These are phyloP conservation scores for Saccharum hybrid DNA, from an alignment of 202 grass and related monocot species.

Conservation along the genomic window DNA sequence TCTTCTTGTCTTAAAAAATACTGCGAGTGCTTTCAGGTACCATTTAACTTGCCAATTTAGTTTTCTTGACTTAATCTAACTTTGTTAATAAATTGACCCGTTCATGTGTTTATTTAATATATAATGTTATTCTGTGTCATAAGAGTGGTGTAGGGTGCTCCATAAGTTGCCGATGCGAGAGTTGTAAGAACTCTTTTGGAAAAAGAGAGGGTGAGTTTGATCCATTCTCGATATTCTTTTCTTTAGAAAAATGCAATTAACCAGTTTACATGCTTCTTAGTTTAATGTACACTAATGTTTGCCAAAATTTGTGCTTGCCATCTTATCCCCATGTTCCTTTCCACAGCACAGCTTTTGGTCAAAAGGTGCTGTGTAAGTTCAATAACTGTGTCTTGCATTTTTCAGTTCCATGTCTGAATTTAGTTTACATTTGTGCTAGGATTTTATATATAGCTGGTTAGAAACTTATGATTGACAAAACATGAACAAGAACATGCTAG, in stretches of 20 bases:
- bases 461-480: background rate
- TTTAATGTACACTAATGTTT: background rate
- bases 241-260: background rate
- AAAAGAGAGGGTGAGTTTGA: constrained; percentile 73
- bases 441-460: background rate
- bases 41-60: constrained; percentile 7
- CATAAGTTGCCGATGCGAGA: constrained; percentile 76
- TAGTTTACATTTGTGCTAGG: background rate
- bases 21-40: constrained; percentile 84
- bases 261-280: background rate
- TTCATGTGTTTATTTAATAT: constrained; percentile 32
- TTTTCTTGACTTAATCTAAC: constrained; percentile 16
- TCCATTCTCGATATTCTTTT: constrained; percentile 9
- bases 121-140: constrained; percentile 38
- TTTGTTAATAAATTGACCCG: constrained; percentile 22
- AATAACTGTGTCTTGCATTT: background rate
- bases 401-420: background rate
- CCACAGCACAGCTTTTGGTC: background rate
- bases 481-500: background rate
- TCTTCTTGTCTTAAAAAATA: constrained; percentile 80
- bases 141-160: constrained; percentile 95
- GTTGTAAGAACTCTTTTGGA: constrained; percentile 94
- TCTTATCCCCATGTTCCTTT: constrained; percentile 12
- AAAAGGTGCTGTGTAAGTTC: background rate
- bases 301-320: background rate